Percentiles rank a stretch among this genome's conserved stretches.
Conservation (phyloP, 805 yeast species). For the Barnettozyma salicaria region DNA sequence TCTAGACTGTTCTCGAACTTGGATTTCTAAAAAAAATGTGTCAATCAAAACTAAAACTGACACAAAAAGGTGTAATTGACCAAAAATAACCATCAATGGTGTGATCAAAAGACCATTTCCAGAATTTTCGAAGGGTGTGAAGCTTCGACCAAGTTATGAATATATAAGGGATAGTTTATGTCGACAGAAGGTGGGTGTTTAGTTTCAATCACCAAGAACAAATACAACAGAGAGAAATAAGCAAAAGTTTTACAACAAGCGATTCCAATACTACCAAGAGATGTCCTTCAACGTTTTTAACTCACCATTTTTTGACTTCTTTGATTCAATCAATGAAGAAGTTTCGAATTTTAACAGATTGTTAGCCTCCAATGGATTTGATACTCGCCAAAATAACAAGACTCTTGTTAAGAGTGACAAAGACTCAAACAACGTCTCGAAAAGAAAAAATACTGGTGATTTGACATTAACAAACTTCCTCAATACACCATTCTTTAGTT, state of each 20-base stretch:
- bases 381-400: not conserved
- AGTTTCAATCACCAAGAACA: too few species aligned
- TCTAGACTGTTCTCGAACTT: not conserved
- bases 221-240: not conserved
- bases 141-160: too few species aligned
- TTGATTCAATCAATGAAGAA: constrained; percentile 38
- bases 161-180: too few species aligned
- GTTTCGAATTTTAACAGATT: constrained; percentile 34
- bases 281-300: constrained; percentile 28
- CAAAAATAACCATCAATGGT: not conserved
- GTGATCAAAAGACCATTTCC: not conserved
- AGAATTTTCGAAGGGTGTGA: not conserved
- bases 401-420: constrained; percentile 1
- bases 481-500: constrained; percentile 24
- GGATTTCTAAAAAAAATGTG: too few species aligned
- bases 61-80: not conserved
- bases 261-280: not conserved
- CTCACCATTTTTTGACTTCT: constrained; percentile 40
- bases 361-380: constrained; percentile 26
- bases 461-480: constrained; percentile 24
- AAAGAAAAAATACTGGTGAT: constrained; percentile 6
- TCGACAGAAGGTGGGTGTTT: too few species aligned
- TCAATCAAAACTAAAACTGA: not conserved
- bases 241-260: not conserved
- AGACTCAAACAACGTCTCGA: constrained; percentile 8